Evolutionary conservation across 306 rosid species (phyloP).

Genomic region (Malus asiatica): DNA sequence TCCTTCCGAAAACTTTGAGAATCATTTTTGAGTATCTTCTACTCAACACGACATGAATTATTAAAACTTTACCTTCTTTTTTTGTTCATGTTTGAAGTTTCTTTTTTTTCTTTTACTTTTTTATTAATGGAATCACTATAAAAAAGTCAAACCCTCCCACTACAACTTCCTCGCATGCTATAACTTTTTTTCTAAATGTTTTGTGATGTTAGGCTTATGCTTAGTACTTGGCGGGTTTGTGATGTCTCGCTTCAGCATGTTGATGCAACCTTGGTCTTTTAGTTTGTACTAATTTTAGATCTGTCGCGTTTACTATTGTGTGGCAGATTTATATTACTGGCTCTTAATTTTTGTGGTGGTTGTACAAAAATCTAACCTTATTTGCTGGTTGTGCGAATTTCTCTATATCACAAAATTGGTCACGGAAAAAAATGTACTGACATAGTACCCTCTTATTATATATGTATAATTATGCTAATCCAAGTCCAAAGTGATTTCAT

Average conservation of each 20-base stretch:
- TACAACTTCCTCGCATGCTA: conserved; percentile 13
- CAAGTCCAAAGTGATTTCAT: not conserved
- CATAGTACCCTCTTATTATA: no score
- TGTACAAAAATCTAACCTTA: no score
- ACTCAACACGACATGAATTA: conserved; percentile 5
- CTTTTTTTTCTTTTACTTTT: no score
- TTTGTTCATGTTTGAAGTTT: no score
- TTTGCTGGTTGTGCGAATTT: no score
- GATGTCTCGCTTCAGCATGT: not conserved
- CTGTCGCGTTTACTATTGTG: not conserved
- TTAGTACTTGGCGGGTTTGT: no score
- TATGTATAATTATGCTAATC: not conserved
- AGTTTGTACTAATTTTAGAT: not conserved
- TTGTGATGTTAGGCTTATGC: no score
- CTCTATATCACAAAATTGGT: not conserved
- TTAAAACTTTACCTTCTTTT: not conserved
- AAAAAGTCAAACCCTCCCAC: conserved; percentile 10
- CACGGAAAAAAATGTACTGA: no score
- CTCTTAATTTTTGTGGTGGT: not conserved
- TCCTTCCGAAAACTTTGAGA: not conserved
- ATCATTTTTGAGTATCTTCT: conserved; percentile 13
- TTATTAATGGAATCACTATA: not conserved
- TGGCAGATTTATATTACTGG: no score
- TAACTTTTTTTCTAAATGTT: not conserved
- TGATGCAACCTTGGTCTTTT: no score